Evolutionary conservation across 2,329 filamentous ascomycete species (phyloP).

Genomic region (Pestalotiopsis sp.): DNA sequence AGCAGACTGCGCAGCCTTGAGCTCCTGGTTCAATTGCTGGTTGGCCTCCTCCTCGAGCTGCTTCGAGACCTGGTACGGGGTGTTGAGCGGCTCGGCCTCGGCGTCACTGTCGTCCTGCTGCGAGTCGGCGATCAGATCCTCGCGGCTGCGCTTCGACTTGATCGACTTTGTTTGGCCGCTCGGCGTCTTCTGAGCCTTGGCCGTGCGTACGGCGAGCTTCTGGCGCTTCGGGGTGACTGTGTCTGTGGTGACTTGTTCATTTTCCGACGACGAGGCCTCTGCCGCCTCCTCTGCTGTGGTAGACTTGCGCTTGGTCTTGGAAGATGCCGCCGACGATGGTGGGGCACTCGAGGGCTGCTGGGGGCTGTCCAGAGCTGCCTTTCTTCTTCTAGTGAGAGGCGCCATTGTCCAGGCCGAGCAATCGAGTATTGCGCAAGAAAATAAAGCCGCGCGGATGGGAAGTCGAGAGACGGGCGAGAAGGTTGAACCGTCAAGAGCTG

Average conservation of each 20-base stretch:
- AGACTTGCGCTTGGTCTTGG: constrained; percentile 4
- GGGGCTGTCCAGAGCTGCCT: constrained; percentile 14
- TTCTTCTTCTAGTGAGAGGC: constrained; percentile 26
- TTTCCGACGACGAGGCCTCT: neutral
- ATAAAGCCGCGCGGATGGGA: neutral
- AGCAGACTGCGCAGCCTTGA: constrained; percentile 12
- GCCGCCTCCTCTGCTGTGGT: neutral
- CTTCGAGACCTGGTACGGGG: constrained; percentile 28
- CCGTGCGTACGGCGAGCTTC: constrained; percentile 22
- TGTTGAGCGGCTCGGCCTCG: constrained; percentile 8
- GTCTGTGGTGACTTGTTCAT: neutral
- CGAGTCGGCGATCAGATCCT: constrained; percentile 22
- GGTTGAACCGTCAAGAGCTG: neutral
- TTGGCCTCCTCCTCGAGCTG: constrained; percentile 32
- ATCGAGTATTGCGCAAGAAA: neutral
- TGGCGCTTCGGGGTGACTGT: constrained; percentile 14
- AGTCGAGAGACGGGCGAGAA: neutral
- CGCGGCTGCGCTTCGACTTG: constrained; percentile 19
- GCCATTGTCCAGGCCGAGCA: constrained; percentile 19
- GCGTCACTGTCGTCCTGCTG: constrained; percentile 18
- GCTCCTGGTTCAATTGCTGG: constrained; percentile 25
- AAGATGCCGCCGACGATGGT: neutral
- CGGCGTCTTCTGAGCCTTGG: constrained; percentile 14
- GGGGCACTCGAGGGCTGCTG: constrained; percentile 2
- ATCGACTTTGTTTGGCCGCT: constrained; percentile 26